Conservation (phyloP, 1,139 yeast genomes). For the Lodderomyces elongisporus region DNA sequence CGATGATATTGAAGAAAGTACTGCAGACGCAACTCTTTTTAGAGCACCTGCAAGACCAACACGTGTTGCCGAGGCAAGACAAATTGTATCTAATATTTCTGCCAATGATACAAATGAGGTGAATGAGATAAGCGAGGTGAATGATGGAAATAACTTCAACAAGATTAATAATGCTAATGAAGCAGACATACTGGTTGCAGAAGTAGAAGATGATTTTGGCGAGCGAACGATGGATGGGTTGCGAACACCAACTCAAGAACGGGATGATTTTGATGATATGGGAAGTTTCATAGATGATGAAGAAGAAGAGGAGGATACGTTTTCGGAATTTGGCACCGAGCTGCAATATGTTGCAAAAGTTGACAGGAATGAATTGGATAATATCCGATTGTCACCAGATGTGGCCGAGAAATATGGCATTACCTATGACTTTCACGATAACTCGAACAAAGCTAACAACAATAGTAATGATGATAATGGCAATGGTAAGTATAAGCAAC, state of each 20-base stretch:
- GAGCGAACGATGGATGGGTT: conserved; percentile 36
- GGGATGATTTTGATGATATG: conserved; percentile 28
- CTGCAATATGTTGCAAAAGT: neutral
- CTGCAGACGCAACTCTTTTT: conserved; percentile 4
- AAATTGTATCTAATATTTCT: conserved; percentile 11
- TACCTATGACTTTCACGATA: conserved; percentile 19
- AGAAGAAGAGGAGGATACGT: conserved; percentile 16
- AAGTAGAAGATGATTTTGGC: conserved; percentile 40
- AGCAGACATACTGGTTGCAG: conserved; percentile 11
- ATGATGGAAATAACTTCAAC: conserved; percentile 2
- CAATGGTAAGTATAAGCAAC: neutral
- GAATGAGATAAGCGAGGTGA: too few relatives aligned
- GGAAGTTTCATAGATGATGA: conserved; percentile 31
- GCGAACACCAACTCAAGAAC: conserved; percentile 34
- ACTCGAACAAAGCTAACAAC: too few relatives aligned
- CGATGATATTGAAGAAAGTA: conserved; percentile 2
- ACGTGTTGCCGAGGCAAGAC: conserved; percentile 9
- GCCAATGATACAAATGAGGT: neutral
- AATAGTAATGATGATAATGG: conserved; percentile 11
- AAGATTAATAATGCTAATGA: neutral
- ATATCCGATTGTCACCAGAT: conserved; percentile 18
- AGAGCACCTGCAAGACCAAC: conserved; percentile 7
- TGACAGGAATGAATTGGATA: conserved; percentile 22
- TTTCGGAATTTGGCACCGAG: conserved; percentile 3
- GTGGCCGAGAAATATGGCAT: conserved; percentile 24